Base-by-base conservation (phyloP, 176 grass and related monocot genomes). In the Phyllostachys edulis region DNA sequence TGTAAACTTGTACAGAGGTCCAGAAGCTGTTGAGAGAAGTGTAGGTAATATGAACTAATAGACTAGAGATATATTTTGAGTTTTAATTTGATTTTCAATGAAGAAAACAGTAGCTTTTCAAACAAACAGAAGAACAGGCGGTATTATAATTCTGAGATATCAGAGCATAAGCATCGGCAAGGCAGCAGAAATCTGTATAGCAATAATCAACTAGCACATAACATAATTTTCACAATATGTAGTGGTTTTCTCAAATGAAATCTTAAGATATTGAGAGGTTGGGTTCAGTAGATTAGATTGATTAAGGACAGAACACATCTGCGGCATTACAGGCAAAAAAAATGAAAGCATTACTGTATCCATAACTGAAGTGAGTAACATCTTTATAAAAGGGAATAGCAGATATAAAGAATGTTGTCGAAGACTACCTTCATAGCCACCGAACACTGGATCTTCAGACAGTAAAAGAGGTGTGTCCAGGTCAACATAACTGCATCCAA, bases 391-490 rank as follows among this genome's bases (percentile, higher is more conserved):
- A 56, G 12, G 26, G 10, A 45, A 71, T 12, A 26, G 5, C 7
- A 49, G 21, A 2, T 37, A 26, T 37, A 52, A 18, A 83, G 14
- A 49, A 38, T 82, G 52, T 54, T 69, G 9, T 71, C 2, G 9
- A 56, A 84, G 44, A 50, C 69, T 92, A 99, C 96, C 93, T 90
- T 99, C 88, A 88, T 96, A 99, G 60, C 96, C 91, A 7, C 89
- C 89, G 29, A 90, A 87, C 0, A 99, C 96, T 75, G 91, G 96
- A 94, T 99, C 96, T 64, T 99, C 91, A 7, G 91, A 88, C 42
- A 99, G 71, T 40, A 99, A 85, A 80, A 96, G 91, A 49, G 96
- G 93, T 16, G 96, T 96, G 80, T 94, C 96, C 69, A 99, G 90
- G 80, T 99, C 96, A 87, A 99, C 41, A 82, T 96, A 99, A 90